Conservation (phyloP, 768 basidiomycete genomes). For the Cubamyces sp. region DNA sequence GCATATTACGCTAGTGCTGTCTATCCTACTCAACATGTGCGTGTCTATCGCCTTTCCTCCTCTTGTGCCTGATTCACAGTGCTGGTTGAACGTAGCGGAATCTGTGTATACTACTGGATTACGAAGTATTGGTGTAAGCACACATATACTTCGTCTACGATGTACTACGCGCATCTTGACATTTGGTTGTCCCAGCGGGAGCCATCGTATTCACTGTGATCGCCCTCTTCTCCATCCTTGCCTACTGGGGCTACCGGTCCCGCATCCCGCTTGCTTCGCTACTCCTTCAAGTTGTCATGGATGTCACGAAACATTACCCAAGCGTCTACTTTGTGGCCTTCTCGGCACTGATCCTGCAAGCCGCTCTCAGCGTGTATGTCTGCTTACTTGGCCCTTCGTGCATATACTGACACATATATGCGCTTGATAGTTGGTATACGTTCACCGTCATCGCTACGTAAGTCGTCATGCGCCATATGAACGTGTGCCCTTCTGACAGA, state of each 20-base stretch:
- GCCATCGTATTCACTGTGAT: constrained; percentile 86
- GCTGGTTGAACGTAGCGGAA: constrained; percentile 47
- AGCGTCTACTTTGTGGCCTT: constrained; percentile 82
- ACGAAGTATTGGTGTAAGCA: constrained; percentile 68
- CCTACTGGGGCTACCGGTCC: constrained; percentile 71
- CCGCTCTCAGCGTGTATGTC: constrained; percentile 68
- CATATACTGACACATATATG: constrained; percentile 10
- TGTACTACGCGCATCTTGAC: neutral
- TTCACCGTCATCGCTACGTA: constrained; percentile 80
- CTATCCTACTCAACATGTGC: constrained; percentile 66
- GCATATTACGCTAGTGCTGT: constrained; percentile 72
- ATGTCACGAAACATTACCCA: constrained; percentile 81
- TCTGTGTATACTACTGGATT: constrained; percentile 77
- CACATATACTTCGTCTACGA: neutral
- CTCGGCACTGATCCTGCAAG: constrained; percentile 68
- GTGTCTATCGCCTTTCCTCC: constrained; percentile 26
- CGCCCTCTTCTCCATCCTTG: constrained; percentile 71
- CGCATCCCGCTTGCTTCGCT: constrained; percentile 82
- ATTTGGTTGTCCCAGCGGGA: constrained; percentile 53
- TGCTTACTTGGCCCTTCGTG: neutral
- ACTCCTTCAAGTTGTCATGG: constrained; percentile 82
- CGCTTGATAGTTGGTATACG: constrained; percentile 62
- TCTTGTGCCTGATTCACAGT: neutral
- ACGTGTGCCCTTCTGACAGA: neutral
- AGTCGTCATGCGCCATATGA: constrained; percentile 11